Conservation (phyloP, 768 basidiomycete genomes). For the Suillus subalutaceus region DNA sequence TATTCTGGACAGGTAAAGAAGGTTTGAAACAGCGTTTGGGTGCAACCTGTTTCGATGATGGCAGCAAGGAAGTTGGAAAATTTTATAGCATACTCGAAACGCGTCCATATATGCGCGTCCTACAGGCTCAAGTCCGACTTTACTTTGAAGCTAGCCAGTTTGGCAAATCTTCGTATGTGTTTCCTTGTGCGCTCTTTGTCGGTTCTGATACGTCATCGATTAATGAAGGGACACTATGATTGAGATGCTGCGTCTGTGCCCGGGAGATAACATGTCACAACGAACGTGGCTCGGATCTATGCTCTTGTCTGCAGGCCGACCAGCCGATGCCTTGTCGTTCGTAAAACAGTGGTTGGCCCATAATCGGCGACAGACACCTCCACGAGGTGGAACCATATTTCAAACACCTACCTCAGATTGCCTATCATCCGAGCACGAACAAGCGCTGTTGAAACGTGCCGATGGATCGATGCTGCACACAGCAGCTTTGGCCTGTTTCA, state of each 20-base stretch:
- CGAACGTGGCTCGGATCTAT: constrained; percentile 42
- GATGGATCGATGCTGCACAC: constrained; percentile 31
- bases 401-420: constrained; percentile 21
- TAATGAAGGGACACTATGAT: constrained; percentile 37
- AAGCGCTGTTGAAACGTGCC: constrained; percentile 14
- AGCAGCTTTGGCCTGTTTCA: constrained; percentile 46
- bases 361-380: constrained; percentile 18
- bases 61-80: constrained; percentile 34
- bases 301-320: constrained; percentile 37
- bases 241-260: constrained; percentile 47
- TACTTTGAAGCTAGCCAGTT: constrained; percentile 38
- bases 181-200: neutral
- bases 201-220: neutral
- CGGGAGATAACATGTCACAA: constrained; percentile 43
- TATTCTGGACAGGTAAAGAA: constrained; percentile 26
- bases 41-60: constrained; percentile 41
- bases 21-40: constrained; percentile 34
- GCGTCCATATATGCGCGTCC: constrained; percentile 49
- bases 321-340: constrained; percentile 44
- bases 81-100: constrained; percentile 44
- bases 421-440: constrained; percentile 20
- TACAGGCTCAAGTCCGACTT: constrained; percentile 40
- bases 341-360: constrained; percentile 36
- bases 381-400: constrained; percentile 32
- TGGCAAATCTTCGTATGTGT: constrained; percentile 37